Evolutionary conservation across 345 rosid genomes (phyloP).

Genomic region (Balakata baccata): DNA sequence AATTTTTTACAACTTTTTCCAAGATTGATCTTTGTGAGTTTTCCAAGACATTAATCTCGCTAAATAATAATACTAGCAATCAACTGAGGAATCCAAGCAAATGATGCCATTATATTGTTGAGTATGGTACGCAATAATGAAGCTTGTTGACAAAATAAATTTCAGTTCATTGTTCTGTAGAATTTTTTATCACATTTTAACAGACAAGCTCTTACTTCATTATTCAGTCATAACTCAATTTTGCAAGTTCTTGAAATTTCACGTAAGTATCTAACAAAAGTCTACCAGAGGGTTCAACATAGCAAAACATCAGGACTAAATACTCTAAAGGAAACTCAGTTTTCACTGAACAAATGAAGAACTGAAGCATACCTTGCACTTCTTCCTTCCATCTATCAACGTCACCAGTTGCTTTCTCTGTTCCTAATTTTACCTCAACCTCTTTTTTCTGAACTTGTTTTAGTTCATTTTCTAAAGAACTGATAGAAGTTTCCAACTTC

Average conservation of each 20-base stretch:
- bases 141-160: neutral
- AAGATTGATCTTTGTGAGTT: neutral
- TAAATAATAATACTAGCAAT: neutral
- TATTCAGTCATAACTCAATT: neutral
- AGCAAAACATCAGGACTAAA: neutral
- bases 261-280: neutral
- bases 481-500: constrained; percentile 73
- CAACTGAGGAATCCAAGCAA: neutral
- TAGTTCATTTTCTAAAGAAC: constrained; percentile 61
- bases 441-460: constrained; percentile 54
- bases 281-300: neutral
- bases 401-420: constrained; percentile 56
- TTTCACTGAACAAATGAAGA: neutral
- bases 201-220: neutral
- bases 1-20: neutral
- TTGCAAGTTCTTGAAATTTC: neutral
- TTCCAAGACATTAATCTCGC: neutral
- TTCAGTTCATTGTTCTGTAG: neutral
- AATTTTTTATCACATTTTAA: neutral
- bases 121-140: neutral
- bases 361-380: constrained; percentile 54
- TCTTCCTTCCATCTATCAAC: constrained; percentile 72
- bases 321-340: neutral
- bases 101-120: neutral
- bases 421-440: constrained; percentile 57